Conservation (phyloP, 768 basidiomycete species). For the Boletus fagicola region DNA sequence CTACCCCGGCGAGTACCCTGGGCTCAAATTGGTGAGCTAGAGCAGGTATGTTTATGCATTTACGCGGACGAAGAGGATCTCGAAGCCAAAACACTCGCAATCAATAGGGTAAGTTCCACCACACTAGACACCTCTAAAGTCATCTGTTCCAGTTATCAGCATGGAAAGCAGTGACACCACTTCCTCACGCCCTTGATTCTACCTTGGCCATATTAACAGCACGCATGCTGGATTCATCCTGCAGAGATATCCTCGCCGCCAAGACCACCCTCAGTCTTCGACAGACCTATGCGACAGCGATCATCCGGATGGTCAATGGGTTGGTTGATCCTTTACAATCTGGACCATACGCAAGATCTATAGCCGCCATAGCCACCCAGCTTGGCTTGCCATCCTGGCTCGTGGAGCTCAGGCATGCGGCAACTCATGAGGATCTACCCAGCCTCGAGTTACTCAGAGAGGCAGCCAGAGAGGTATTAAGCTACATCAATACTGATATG, state of each 20-base stretch:
- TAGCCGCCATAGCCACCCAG: slow-evolving; percentile 82
- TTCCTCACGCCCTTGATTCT: slow-evolving; percentile 84
- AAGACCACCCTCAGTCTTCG: slow-evolving; percentile 53
- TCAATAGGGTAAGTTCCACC: slow-evolving; percentile 55
- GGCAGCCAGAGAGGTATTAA: slow-evolving; percentile 64
- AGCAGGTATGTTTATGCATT: slow-evolving; percentile 74
- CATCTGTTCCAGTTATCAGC: slow-evolving; percentile 59
- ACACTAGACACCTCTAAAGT: slow-evolving; percentile 1
- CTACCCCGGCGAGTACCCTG: slow-evolving; percentile 83
- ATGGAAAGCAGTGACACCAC: slow-evolving; percentile 69
- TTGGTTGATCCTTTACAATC: slow-evolving; percentile 92
- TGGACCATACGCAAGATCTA: slow-evolving; percentile 86
- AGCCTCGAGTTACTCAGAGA: slow-evolving; percentile 76
- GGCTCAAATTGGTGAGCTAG: slow-evolving; percentile 65
- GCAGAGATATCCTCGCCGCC: slow-evolving; percentile 14
- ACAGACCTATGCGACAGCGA: slow-evolving; percentile 74
- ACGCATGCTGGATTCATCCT: slow-evolving; percentile 51
- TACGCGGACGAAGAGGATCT: slow-evolving; percentile 62
- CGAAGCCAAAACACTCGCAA: slow-evolving; percentile 53
- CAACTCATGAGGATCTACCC: slow-evolving; percentile 94
- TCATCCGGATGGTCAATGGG: slow-evolving; percentile 91
- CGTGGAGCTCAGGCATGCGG: slow-evolving; percentile 90
- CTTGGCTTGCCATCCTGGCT: slow-evolving; percentile 85
- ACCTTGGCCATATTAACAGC: slow-evolving; percentile 60
- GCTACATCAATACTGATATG: slow-evolving; percentile 1